These are phyloP conservation scores for Tricholomella constricta DNA, from an alignment of 768 basidiomycete genomes.

Conservation along the genomic window DNA sequence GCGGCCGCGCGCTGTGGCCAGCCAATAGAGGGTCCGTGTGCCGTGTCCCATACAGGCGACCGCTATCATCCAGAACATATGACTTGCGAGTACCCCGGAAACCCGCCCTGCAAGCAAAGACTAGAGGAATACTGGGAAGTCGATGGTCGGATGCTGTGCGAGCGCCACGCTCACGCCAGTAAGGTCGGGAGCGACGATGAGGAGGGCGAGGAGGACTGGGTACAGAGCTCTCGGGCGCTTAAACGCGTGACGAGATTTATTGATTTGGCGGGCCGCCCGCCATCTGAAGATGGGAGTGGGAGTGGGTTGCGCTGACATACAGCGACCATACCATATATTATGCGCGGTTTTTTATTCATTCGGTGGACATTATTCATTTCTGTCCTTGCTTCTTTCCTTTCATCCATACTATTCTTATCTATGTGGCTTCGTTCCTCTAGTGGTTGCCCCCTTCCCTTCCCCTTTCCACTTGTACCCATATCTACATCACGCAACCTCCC, in stretches of 20 bases:
- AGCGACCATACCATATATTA: background rate
- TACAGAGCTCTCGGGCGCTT: conserved; percentile 54
- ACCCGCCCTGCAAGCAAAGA: conserved; percentile 50
- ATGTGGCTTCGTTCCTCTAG: background rate
- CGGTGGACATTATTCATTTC: background rate
- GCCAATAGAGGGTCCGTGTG: conserved; percentile 93
- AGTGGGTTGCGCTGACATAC: conserved; percentile 7
- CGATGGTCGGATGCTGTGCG: conserved; percentile 83
- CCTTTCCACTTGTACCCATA: conserved; percentile 10
- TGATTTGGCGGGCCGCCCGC: conserved; percentile 50
- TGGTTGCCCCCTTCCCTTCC: background rate
- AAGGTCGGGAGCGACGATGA: conserved; percentile 27
- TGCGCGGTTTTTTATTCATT: background rate
- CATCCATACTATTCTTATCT: background rate
- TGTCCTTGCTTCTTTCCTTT: background rate
- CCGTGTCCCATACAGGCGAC: conserved; percentile 78
- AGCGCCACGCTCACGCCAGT: conserved; percentile 63
- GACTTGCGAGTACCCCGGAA: conserved; percentile 69
- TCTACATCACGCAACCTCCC: conserved; percentile 4
- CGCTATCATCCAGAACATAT: conserved; percentile 90
- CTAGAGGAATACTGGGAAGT: conserved; percentile 90
- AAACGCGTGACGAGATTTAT: conserved; percentile 84
- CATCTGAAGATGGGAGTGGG: conserved; percentile 7
- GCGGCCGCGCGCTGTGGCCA: conserved; percentile 75
- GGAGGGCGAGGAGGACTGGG: conserved; percentile 32